Percentiles rank a stretch among this genome's conserved stretches.
Conservation (phyloP, 192 early-diverging fungal species). For the Backusella psychrophila region DNA sequence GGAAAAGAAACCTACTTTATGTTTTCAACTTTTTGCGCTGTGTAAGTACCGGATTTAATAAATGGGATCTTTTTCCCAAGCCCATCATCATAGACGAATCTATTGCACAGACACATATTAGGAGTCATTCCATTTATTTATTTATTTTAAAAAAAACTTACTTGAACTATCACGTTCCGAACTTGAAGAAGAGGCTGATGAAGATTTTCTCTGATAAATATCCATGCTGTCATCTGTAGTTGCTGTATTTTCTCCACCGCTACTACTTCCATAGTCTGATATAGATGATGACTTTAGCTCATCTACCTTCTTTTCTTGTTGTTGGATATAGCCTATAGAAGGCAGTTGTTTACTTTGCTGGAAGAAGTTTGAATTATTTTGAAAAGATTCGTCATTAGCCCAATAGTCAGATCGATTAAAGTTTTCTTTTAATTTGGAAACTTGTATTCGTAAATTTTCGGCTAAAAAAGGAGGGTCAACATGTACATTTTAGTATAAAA, state of each 20-base stretch:
- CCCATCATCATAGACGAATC: conserved; percentile 6
- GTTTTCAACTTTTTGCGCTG: neutral
- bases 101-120: neutral
- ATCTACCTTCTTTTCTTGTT: neutral
- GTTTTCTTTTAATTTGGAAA: conserved; percentile 8
- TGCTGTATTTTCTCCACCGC: neutral
- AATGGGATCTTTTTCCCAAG: conserved; percentile 12
- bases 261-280: neutral
- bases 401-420: neutral
- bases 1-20: neutral
- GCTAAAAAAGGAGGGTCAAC: neutral
- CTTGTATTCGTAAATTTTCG: conserved; percentile 12
- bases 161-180: neutral
- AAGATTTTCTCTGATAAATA: conserved; percentile 8
- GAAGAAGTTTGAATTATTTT: neutral
- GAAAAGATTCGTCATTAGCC: neutral
- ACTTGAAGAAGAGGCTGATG: neutral
- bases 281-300: neutral
- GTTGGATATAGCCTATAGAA: neutral
- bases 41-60: conserved; percentile 3
- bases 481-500: neutral
- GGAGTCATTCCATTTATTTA: neutral
- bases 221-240: neutral
- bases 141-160: neutral
- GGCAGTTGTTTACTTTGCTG: neutral